A percentile compares a stretch with the other conserved stretches of the same genome.
Conservation (phyloP, 2,329 filamentous ascomycete species). For the Trichoderma asperellum region DNA sequence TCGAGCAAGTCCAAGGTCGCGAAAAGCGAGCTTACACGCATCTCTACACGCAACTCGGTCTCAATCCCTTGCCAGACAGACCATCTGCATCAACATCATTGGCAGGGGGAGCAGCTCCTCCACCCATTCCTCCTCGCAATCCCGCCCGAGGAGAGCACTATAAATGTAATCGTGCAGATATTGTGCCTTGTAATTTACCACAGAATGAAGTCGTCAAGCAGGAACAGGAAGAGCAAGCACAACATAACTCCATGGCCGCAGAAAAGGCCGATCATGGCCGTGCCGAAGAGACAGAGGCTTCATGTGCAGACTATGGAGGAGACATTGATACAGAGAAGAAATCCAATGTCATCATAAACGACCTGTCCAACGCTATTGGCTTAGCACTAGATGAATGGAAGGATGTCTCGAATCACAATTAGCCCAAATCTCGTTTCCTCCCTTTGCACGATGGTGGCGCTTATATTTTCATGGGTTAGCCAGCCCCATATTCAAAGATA, state of each 20-base stretch:
- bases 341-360: not conserved
- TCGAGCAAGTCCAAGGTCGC: not conserved
- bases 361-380: not conserved
- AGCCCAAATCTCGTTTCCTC: not conserved
- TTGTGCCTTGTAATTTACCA: not conserved
- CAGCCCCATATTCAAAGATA: not conserved
- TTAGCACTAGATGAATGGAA: not conserved
- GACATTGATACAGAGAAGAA: not conserved
- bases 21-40: not conserved
- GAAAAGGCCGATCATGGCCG: not conserved
- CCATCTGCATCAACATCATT: not conserved
- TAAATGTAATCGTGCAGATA: not conserved
- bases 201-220: accelerated
- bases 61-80: not conserved
- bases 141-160: not conserved
- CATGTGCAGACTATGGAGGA: not conserved
- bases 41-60: not conserved
- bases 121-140: not conserved
- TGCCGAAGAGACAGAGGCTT: not conserved
- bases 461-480: not conserved
- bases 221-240: not conserved
- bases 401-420: not conserved
- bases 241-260: not conserved
- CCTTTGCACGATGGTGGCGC: no score
- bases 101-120: not conserved